These are phyloP conservation scores for Fusarium veterinarium DNA, from an alignment of 2,329 filamentous ascomycete genomes.

Conservation along the genomic window DNA sequence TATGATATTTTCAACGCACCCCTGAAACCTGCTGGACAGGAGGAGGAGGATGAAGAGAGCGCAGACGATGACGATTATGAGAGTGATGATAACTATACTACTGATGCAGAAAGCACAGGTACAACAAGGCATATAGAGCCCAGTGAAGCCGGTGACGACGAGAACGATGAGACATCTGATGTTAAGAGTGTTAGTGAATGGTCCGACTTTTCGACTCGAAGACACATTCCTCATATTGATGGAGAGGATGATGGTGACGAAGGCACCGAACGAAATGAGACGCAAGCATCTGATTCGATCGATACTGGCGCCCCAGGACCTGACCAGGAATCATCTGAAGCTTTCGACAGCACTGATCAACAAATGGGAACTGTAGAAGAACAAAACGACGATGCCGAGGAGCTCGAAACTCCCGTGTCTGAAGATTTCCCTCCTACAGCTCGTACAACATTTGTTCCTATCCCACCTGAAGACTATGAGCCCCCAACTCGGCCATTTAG, in stretches of 20 bases:
- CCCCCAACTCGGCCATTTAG: conserved; percentile 83
- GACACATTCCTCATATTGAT: conserved; percentile 69
- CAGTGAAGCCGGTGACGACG: conserved; percentile 60
- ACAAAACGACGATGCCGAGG: conserved; percentile 49
- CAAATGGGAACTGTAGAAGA: conserved; percentile 37
- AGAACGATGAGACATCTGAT: conserved; percentile 61
- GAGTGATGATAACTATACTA: conserved; percentile 81
- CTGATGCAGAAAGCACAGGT: conserved; percentile 83
- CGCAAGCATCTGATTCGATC: conserved; percentile 54
- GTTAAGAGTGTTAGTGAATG: conserved; percentile 80
- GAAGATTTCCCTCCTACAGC: conserved; percentile 61
- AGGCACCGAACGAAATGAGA: conserved; percentile 48
- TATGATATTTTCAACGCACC: conserved; percentile 98
- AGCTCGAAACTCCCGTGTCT: conserved; percentile 55
- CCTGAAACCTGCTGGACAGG: conserved; percentile 41
- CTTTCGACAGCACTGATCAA: not conserved
- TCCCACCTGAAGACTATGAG: conserved; percentile 88
- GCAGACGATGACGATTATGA: conserved; percentile 77
- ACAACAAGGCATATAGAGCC: conserved; percentile 75
- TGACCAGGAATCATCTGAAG: conserved; percentile 38
- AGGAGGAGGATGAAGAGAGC: conserved; percentile 53
- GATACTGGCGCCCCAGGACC: conserved; percentile 48
- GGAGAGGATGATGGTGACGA: conserved; percentile 45
- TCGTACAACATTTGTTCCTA: conserved; percentile 77
- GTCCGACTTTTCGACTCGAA: conserved; percentile 86